phyloP scores from a whole-genome alignment of 139 green algal species.

The Haematococcus lacustris region DNA sequence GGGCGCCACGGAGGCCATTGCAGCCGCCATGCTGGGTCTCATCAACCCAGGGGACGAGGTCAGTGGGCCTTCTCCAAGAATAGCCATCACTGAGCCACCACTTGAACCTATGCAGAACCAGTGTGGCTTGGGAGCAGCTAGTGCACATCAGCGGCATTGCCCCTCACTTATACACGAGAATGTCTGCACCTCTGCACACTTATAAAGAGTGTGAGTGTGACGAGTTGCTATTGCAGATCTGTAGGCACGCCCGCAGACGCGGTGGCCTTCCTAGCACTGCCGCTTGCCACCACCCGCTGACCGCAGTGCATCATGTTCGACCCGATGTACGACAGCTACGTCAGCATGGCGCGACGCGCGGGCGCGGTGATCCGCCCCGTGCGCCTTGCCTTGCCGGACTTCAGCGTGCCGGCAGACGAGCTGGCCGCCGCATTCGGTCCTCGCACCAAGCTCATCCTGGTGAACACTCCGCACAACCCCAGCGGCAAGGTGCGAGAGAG shows the following conservation, averaged over 20 bases:
- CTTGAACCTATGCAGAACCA: no score
- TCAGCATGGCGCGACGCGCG: constrained; percentile 23
- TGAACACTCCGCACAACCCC: constrained; percentile 84
- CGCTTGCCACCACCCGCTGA: no score
- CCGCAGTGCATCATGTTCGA: constrained; percentile 71
- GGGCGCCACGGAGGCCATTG: constrained; percentile 75
- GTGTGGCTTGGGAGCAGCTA: no score
- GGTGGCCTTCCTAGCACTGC: no score
- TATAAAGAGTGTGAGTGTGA: no score
- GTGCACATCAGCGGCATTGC: no score
- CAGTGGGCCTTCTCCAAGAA: neutral
- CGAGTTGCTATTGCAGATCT: no score
- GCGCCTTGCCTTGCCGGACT: constrained; percentile 37
- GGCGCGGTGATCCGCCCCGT: constrained; percentile 31
- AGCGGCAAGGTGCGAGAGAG: constrained; percentile 32
- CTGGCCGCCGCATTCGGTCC: constrained; percentile 35
- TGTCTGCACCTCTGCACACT: no score
- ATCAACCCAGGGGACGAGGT: constrained; percentile 75
- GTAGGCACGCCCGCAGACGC: no score
- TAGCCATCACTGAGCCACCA: no score
- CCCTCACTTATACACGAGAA: no score
- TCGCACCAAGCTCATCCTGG: constrained; percentile 58
- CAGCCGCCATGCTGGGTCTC: constrained; percentile 62
- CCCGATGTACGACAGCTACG: constrained; percentile 66
- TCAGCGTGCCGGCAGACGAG: constrained; percentile 30